Base-by-base conservation (phyloP, 176 grass and related monocot species). In the Ampelocalamus luodianensis region DNA sequence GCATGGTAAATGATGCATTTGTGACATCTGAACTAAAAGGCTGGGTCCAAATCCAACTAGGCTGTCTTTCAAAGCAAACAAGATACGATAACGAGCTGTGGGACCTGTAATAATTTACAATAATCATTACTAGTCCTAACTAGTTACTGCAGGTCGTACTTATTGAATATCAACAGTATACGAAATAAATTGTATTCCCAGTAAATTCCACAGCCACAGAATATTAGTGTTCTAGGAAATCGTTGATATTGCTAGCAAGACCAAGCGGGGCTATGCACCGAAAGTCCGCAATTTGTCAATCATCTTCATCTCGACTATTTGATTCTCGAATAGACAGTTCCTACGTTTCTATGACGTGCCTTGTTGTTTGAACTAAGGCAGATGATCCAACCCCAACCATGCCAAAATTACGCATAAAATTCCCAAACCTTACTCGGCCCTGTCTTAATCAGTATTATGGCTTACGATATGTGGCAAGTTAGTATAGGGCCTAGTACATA, bases 371-470 rank as follows among this genome's bases (percentile, higher is more conserved):
- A 29, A 29, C 29, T 29, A 29, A 29, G 29, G 29, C 29, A 29
- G 72, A 55, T 34, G 16, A 55, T 75, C 17, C 4, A 37, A 75
- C 55, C 29, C 72, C 15, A 55, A 9, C 9, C 29, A 37, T 46
- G 27, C 50, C 29, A 54, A 18, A 75, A 9, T 8, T 54, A 55
- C 8, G 17, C 24, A 75, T 75, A 55, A 22, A 74, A 74, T 6
- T 8, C 48, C 16, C 71, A 50, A 36, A 53, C 48, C 48, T 22
- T 75, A 54, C 16, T 54, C 2, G 8, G 8, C 17, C 49, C 72
- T 75, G 29, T 75, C 48, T 32, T 53, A 73, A 73, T 44, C 51
- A 54, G 20, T 54, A 54, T 54, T 54, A 54, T 20, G 51, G 51
- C 51, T 54, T 54, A 54, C 51, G 20, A 54, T 54, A 54, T 5